Evolutionary conservation across 352 stramenopile genomes (phyloP).

Genomic region (Elongisporangium undulatum): DNA sequence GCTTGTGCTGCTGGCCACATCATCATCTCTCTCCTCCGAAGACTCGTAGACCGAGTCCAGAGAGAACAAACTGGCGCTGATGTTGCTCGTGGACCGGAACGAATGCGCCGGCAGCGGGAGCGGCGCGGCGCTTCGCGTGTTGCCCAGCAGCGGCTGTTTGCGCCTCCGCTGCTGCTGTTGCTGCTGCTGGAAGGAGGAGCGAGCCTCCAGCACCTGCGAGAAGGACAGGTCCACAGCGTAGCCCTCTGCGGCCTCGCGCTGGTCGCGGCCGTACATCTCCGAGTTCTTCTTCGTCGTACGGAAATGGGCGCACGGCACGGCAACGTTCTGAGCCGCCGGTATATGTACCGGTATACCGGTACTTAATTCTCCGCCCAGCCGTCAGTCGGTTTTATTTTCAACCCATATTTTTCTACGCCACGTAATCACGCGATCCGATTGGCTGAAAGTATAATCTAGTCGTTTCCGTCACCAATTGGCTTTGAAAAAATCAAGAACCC

Average conservation of each 20-base stretch:
- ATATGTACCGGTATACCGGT: background rate
- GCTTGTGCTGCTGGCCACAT: conserved; percentile 12
- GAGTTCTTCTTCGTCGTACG: background rate
- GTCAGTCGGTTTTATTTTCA: background rate
- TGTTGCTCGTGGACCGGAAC: conserved; percentile 15
- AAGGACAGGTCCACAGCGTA: conserved; percentile 65
- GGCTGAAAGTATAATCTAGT: background rate
- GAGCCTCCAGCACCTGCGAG: conserved; percentile 74
- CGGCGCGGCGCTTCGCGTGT: conserved; percentile 5
- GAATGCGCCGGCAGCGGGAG: conserved; percentile 5
- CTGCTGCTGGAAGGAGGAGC: conserved; percentile 45
- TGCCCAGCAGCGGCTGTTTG: conserved; percentile 7
- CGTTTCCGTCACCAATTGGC: conserved; percentile 2
- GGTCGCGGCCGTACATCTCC: conserved; percentile 37
- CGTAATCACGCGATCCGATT: background rate
- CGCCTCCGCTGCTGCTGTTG: conserved; percentile 9
- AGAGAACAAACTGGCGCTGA: conserved; percentile 42
- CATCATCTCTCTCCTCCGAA: conserved; percentile 34
- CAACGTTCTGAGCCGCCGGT: background rate
- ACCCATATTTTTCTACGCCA: background rate
- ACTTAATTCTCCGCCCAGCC: background rate
- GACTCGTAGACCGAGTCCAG: conserved; percentile 59
- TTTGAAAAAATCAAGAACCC: background rate
- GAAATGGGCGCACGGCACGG: background rate
- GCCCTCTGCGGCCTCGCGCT: conserved; percentile 18